Conservation (phyloP, 768 basidiomycete species). For the Suillus subaureus region DNA sequence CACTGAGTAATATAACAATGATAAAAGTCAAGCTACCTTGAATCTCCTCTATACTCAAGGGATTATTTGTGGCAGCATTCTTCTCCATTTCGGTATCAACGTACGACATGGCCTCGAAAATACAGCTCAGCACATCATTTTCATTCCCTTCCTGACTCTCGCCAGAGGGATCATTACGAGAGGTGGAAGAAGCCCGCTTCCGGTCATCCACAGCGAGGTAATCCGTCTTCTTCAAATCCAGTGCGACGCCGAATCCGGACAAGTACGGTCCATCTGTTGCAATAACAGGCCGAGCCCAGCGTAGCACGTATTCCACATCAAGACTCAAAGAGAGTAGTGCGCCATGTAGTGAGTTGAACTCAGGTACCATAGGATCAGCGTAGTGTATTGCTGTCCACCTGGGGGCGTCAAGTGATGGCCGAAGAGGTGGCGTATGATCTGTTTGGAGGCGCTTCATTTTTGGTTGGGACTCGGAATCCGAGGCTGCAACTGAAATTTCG, state of each 20-base stretch:
- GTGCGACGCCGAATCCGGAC: conserved; percentile 87
- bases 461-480: conserved; percentile 21
- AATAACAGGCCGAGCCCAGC: conserved; percentile 36
- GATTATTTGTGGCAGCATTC: conserved; percentile 41
- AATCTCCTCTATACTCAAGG: conserved; percentile 57
- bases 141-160: conserved; percentile 15
- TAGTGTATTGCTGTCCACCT: conserved; percentile 77
- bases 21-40: conserved; percentile 39
- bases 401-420: conserved; percentile 47
- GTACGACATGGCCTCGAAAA: conserved; percentile 34
- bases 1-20: neutral
- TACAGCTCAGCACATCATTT: conserved; percentile 27
- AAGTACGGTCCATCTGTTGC: conserved; percentile 35
- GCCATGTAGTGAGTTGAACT: conserved; percentile 71
- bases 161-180: conserved; percentile 6
- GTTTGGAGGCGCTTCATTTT: conserved; percentile 63
- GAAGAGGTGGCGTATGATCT: conserved; percentile 72
- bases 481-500: conserved; percentile 42
- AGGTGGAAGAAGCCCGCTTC: conserved; percentile 10
- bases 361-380: conserved; percentile 61
- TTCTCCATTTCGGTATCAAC: conserved; percentile 31
- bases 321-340: conserved; percentile 56
- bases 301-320: conserved; percentile 71
- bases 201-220: conserved; percentile 94
- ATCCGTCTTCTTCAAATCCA: conserved; percentile 97